Evolutionary conservation across 257 asterid genomes (phyloP).

Genomic region (Solanum sejunctum): DNA sequence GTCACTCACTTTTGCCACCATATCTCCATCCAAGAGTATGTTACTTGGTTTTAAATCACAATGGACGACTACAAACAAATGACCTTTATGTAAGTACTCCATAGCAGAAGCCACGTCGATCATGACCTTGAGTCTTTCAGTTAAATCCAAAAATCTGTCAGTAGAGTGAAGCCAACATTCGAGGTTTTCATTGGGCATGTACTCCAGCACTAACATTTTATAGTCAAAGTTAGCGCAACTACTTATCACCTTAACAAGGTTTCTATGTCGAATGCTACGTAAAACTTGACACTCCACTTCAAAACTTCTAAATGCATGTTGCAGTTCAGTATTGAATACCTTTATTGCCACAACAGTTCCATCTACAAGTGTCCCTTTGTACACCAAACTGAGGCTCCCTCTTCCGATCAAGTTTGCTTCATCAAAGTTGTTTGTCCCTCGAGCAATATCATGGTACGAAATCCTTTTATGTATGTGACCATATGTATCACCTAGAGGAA

Average conservation of each 20-base stretch:
- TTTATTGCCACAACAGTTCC: not conserved
- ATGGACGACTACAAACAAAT: not conserved
- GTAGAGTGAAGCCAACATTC: constrained; percentile 1
- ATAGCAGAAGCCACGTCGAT: constrained; percentile 5
- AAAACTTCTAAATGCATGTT: not conserved
- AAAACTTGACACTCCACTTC: not conserved
- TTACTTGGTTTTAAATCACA: constrained; percentile 9
- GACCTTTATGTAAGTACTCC: constrained; percentile 1
- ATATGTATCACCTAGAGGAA: not conserved
- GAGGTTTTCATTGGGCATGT: constrained; percentile 6
- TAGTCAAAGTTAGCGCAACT: not conserved
- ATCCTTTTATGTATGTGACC: not conserved
- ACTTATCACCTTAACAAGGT: constrained; percentile 2
- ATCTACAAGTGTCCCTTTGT: not conserved
- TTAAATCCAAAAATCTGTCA: not conserved
- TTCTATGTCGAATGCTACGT: constrained; percentile 6
- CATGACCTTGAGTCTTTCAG: constrained; percentile 2
- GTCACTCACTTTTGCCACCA: not conserved
- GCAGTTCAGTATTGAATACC: constrained; percentile 1
- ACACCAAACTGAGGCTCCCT: not conserved
- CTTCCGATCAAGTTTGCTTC: not conserved
- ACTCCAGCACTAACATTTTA: constrained; percentile 4
- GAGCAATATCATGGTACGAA: not conserved
- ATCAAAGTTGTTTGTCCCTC: constrained; percentile 1
- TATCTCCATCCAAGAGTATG: not conserved